Base-by-base conservation (phyloP, 106 monocot species). In the Iris macrosiphon region DNA sequence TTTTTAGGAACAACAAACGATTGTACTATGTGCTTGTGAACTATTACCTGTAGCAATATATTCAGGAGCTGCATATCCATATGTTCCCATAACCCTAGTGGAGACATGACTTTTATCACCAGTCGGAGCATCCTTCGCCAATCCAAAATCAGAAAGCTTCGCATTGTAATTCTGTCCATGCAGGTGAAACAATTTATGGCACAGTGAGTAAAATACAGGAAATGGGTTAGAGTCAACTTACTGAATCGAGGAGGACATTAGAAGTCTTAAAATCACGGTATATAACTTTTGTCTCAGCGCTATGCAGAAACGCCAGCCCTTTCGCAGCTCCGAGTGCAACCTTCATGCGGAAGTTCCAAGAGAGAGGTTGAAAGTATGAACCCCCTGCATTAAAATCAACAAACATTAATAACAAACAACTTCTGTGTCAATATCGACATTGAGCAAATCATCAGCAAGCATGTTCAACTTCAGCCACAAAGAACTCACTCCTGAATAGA, bases 251-350 rank as follows among this genome's bases (percentile, higher is more conserved):
- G 23, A 88, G 88, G 7, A 88, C 55, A 49, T 88, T 83, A 12
- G 88, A 88, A 21, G 86, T 67, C 74, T 95, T 95, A 58, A 95
- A 95, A 73, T 95, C 95, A 31, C 95, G 95, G 55, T 95, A 95
- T 34, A 95, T 95, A 38, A 95, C 89, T 60, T 71, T 73, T 26
- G 71, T 60, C 9, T 76, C 66, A 7, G 75, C 43, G 39, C 76
- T 61, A 29, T 95, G 95, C 29, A 95, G 79, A 72, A 79, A 95
- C 18, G 95, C 89, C 2, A 95, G 89, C 53, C 89, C 95, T 69
- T 61, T 82, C 13, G 95, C 95, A 38, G 95, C 85, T 51, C 89
- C 85, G 10, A 85, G 82, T 20, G 89, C 95, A 62, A 95, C 70
- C 54, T 74, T 79, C 85, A 95, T 76, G 21, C 89, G 74, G 6